Evolutionary conservation across 1,139 yeast species (phyloP).

Genomic region (Debaryomyces sp.): DNA sequence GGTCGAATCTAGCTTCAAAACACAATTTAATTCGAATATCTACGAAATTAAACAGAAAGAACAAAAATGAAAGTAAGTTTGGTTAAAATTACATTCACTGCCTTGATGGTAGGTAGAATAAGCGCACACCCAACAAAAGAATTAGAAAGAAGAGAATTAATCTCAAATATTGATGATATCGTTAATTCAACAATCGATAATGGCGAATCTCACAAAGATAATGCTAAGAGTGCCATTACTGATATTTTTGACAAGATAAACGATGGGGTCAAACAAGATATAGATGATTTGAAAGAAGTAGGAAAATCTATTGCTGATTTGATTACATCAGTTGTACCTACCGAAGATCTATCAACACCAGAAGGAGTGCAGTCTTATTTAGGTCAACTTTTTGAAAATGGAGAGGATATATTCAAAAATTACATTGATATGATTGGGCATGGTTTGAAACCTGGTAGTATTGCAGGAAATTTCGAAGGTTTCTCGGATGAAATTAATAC

Average conservation of each 20-base stretch:
- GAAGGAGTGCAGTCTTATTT: neutral
- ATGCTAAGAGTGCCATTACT: neutral
- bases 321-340: neutral
- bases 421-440: neutral
- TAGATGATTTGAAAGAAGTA: neutral
- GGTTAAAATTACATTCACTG: neutral
- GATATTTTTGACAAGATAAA: neutral
- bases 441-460: constrained; percentile 1
- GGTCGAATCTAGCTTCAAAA: neutral
- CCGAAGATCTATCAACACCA: neutral
- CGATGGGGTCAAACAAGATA: neutral
- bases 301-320: neutral
- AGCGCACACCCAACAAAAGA: neutral
- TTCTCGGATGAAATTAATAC: constrained; percentile 1
- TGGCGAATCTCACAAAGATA: neutral
- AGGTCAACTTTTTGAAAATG: neutral
- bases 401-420: neutral
- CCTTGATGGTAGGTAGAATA: neutral
- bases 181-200: neutral
- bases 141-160: neutral
- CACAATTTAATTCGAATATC: neutral
- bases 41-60: neutral
- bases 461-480: neutral
- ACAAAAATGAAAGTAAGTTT: neutral
- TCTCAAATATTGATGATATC: neutral